These are phyloP conservation scores for Cynara cardunculus DNA, from an alignment of 129 eudicot species.

Conservation along the genomic window DNA sequence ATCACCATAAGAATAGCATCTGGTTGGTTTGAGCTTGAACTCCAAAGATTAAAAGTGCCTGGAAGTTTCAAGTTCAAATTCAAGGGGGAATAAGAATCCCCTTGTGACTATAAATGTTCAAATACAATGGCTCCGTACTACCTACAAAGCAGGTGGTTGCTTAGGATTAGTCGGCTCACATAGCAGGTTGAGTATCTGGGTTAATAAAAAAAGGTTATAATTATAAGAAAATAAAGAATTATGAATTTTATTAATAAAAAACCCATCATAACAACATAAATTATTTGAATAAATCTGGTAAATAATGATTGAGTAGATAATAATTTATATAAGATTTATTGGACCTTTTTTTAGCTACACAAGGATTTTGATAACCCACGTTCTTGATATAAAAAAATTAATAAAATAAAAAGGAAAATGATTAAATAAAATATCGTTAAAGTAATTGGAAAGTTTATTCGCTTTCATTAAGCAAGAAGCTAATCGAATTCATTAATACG, in stretches of 20 bases:
- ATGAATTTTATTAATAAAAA: not conserved
- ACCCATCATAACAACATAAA: not conserved
- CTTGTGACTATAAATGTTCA: too few relatives aligned
- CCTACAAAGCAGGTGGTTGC: too few relatives aligned
- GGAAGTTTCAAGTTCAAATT: too few relatives aligned
- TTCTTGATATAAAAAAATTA: not conserved
- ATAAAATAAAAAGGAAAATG: not conserved
- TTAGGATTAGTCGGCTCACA: too few relatives aligned
- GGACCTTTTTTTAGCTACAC: not conserved
- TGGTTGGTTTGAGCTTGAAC: too few relatives aligned
- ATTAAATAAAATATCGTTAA: not conserved
- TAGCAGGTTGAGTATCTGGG: too few relatives aligned
- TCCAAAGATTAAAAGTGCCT: too few relatives aligned
- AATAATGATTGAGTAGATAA: constrained; percentile 6
- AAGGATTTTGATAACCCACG: constrained; percentile 8
- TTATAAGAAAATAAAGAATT: not conserved
- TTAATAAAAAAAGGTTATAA: too few relatives aligned
- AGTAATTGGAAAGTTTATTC: not conserved
- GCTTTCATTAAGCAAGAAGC: not conserved
- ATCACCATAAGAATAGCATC: too few relatives aligned
- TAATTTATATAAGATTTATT: not conserved
- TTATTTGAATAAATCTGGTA: not conserved
- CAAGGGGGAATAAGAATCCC: too few relatives aligned
- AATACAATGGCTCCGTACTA: too few relatives aligned
- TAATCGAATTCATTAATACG: not conserved